A percentile compares a stretch with the other conserved stretches of the same genome.
Conservation (phyloP, 2,329 filamentous ascomycete species). For the Cladosporium sp. region DNA sequence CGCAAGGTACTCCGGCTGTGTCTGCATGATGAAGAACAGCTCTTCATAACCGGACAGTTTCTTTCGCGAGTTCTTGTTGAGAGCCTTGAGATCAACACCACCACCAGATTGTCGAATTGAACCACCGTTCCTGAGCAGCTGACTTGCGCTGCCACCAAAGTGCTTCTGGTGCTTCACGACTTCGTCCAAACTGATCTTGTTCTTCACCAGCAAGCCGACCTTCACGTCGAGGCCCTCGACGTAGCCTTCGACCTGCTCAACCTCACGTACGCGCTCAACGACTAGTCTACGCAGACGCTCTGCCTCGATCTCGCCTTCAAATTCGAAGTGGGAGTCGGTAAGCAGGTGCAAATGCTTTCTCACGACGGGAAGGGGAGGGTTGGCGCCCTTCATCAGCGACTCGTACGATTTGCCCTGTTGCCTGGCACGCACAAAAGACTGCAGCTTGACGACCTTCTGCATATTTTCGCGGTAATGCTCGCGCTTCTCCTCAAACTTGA, state of each 20-base stretch:
- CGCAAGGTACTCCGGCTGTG: conserved; percentile 90
- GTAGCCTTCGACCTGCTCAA: conserved; percentile 95
- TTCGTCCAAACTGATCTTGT: conserved; percentile 98
- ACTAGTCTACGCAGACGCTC: conserved; percentile 93
- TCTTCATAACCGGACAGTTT: conserved; percentile 98
- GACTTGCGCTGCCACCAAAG: conserved; percentile 63
- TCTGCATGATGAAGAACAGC: conserved; percentile 95
- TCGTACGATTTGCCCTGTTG: conserved; percentile 98
- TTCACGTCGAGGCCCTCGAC: conserved; percentile 99
- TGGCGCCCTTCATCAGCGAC: conserved; percentile 91
- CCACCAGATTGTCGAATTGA: conserved; percentile 62
- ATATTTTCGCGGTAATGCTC: conserved; percentile 93
- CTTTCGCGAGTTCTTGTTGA: conserved; percentile 93
- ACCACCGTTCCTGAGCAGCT: conserved; percentile 29
- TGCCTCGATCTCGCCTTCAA: conserved; percentile 97
- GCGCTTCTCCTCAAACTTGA: conserved; percentile 76
- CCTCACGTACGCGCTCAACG: conserved; percentile 93
- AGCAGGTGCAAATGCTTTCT: conserved; percentile 98
- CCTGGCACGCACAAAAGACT: conserved; percentile 91
- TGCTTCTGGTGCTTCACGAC: conserved; percentile 96
- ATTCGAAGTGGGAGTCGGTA: conserved; percentile 98
- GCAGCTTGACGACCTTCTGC: conserved; percentile 98
- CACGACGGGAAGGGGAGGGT: conserved; percentile 91
- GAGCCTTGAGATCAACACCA: conserved; percentile 86
- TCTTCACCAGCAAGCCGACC: conserved; percentile 96